A percentile compares a stretch with the other conserved stretches of the same genome.
Evolutionary conservation across 192 early-diverging fungal genomes (phyloP).

Genomic region (Paraglomus brasilianum): DNA sequence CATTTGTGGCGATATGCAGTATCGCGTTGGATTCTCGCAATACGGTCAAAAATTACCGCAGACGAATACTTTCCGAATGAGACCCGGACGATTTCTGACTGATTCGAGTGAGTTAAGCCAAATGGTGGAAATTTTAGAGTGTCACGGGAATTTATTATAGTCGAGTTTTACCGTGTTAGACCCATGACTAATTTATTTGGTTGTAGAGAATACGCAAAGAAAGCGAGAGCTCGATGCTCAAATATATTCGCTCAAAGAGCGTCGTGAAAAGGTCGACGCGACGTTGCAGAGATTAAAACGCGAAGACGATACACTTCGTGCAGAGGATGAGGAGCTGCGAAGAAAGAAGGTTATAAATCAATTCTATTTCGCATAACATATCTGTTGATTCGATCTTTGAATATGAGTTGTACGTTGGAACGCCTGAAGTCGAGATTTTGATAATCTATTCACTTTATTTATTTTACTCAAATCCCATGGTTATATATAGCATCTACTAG

Average conservation of each 20-base stretch:
- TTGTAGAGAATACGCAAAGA: conserved; percentile 46
- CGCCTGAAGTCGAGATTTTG: no score
- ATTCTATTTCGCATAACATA: no score
- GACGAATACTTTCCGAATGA: conserved; percentile 27
- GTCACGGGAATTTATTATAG: background rate
- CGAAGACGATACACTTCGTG: conserved; percentile 40
- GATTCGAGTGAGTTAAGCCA: conserved; percentile 33
- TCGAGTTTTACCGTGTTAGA: no score
- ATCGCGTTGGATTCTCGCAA: conserved; percentile 28
- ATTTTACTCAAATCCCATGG: no score
- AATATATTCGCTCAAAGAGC: conserved; percentile 29
- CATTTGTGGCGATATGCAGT: conserved; percentile 32
- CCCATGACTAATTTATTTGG: background rate
- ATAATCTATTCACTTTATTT: no score
- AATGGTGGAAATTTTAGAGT: background rate
- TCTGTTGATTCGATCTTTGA: no score
- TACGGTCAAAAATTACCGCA: conserved; percentile 38
- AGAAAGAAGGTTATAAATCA: conserved; percentile 37
- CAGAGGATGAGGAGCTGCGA: conserved; percentile 23
- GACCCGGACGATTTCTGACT: conserved; percentile 15
- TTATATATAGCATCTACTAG: no score
- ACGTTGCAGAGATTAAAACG: conserved; percentile 39
- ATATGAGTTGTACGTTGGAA: no score
- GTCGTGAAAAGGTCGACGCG: conserved; percentile 33
- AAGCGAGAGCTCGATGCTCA: conserved; percentile 39